Base-by-base conservation (phyloP, 176 grass and related monocot genomes). In the Phoenix dactylifera region DNA sequence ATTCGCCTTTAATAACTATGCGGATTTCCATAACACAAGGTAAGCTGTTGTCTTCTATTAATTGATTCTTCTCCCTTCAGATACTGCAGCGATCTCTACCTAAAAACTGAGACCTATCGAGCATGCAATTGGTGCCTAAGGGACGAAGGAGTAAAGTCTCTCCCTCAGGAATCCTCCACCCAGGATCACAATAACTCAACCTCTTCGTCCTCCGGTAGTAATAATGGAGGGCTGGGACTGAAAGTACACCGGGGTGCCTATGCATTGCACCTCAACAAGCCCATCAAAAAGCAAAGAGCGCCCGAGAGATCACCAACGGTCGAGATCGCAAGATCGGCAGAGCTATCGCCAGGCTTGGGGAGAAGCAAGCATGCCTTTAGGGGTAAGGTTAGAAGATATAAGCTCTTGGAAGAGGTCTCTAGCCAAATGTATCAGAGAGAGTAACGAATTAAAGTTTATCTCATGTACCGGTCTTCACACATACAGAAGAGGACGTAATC, bases 41-140 rank as follows among this genome's bases (percentile, higher is more conserved):
- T 3, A 10, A 44, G 9, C 4, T 4, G 9, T 44, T 7, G 9
- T 44, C 35, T 44, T 12, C 0, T 14, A 44, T 44, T 12, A 12
- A 12, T 44, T 44, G 0, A 44, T 44, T 9, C 49, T 5, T 29
- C 54, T 44, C 4, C 16, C 4, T 55, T 3, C 1, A 92, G 88
- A 49, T 86, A 98, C 30, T 98, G 94, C 79, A 93, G 94, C 69
- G 71, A 93, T 69, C 84, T 93, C 3, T 98, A 98, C 71, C 93
- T 82, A 22, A 88, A 58, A 24, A 72, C 70, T 5, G 68, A 77
- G 54, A 68, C 65, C 51, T 93, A 93, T 67, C 7, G 67, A 67
- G 50, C 73, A 62, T 98, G 94, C 73, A 98, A 98, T 68, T 98
- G 94, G 94, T 98, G 88, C 72, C 72, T 92, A 19, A 75, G 79